Conservation (phyloP, 257 asterid species). For the Solanum arcanum region DNA sequence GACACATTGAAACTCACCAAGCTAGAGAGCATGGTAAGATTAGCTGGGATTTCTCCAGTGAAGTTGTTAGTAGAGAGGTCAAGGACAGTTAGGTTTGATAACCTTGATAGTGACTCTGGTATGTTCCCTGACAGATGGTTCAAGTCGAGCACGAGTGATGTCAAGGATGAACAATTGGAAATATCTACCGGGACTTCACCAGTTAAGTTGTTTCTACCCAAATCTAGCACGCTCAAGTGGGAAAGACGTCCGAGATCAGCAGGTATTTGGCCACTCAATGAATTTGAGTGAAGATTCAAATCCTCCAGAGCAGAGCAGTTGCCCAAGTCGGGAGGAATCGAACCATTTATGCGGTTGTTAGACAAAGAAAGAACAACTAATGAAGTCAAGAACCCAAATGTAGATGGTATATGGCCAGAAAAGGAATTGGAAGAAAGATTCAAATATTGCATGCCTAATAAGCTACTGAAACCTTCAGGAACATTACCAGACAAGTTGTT, state of each 20-base stretch:
- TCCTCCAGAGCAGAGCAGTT: constrained; percentile 46
- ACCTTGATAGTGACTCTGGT: constrained; percentile 16
- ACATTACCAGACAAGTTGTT: constrained; percentile 43
- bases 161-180: constrained; percentile 42
- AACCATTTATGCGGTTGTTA: constrained; percentile 38
- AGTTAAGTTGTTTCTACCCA: constrained; percentile 44
- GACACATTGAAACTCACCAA: constrained; percentile 45
- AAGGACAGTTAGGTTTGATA: constrained; percentile 18
- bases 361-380: constrained; percentile 49
- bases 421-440: constrained; percentile 56
- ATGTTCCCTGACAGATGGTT: constrained; percentile 36
- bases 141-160: constrained; percentile 24
- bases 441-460: constrained; percentile 40
- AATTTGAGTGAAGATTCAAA: constrained; percentile 40
- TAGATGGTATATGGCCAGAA: constrained; percentile 46
- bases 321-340: constrained; percentile 50
- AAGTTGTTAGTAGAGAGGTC: constrained; percentile 32
- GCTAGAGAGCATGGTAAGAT: constrained; percentile 30
- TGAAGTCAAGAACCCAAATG: constrained; percentile 59
- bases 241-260: constrained; percentile 31
- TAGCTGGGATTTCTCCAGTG: constrained; percentile 43
- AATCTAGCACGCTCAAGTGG: constrained; percentile 39
- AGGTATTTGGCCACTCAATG: constrained; percentile 41
- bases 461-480: constrained; percentile 67
- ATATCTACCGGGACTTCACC: constrained; percentile 48